phyloP scores from a whole-genome alignment of 805 yeast species.

The Ogataea pilisensis region DNA sequence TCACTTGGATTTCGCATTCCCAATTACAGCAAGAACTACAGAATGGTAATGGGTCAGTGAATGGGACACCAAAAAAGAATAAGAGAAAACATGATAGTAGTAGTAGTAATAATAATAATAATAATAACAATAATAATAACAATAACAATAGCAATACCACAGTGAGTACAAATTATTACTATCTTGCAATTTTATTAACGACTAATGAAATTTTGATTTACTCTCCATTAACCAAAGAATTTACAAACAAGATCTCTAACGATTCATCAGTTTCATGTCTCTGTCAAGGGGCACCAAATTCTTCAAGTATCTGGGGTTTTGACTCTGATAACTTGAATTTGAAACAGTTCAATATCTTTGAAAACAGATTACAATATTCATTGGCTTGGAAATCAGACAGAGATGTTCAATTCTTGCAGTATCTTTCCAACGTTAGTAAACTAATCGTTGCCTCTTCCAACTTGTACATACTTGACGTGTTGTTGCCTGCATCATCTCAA shows the following conservation, averaged over 20 bases:
- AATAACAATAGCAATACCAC: constrained; percentile 1
- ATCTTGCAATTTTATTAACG: constrained; percentile 21
- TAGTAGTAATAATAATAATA: too few species aligned
- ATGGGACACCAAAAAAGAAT: constrained; percentile 14
- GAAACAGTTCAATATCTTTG: constrained; percentile 25
- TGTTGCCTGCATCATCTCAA: too few species aligned
- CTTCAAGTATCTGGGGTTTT: constrained; percentile 26
- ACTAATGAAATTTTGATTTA: constrained; percentile 40
- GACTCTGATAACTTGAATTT: constrained; percentile 24
- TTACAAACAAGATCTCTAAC: constrained; percentile 34
- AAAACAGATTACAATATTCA: constrained; percentile 17
- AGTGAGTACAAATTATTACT: constrained; percentile 7
- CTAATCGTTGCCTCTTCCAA: constrained; percentile 28
- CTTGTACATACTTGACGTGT: constrained; percentile 30
- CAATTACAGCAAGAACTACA: too few species aligned
- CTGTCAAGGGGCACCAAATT: constrained; percentile 20
- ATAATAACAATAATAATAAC: too few species aligned
- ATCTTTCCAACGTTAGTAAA: constrained; percentile 7
- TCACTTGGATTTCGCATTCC: constrained; percentile 34
- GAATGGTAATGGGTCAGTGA: constrained; percentile 1
- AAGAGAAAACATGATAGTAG: constrained; percentile 25
- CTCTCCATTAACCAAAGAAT: constrained; percentile 39
- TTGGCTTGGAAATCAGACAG: constrained; percentile 18
- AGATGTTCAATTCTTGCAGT: constrained; percentile 15
- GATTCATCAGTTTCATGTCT: constrained; percentile 26